Percentiles rank a stretch among this genome's conserved stretches.
These are phyloP conservation scores for Leptomonas seymouri DNA, from an alignment of 208 protist species.

Conservation along the genomic window DNA sequence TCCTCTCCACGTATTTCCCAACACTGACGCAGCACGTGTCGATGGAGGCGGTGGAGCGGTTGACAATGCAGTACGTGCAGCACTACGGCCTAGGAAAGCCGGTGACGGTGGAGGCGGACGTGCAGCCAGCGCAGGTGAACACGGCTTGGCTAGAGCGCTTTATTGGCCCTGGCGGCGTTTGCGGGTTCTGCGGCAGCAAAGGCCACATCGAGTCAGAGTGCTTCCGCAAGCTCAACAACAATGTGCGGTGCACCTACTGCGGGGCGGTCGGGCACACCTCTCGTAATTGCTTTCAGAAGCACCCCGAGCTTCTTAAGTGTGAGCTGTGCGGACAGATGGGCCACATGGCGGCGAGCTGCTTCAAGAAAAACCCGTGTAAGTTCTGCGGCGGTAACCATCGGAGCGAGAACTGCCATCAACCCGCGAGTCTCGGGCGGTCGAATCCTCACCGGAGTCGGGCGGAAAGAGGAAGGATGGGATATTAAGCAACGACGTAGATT, in stretches of 20 bases:
- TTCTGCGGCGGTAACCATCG: constrained; percentile 87
- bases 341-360: constrained; percentile 76
- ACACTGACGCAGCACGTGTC: constrained; percentile 22
- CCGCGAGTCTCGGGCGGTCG: background rate
- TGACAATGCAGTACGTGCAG: constrained; percentile 78
- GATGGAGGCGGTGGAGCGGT: constrained; percentile 53
- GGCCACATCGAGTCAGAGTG: constrained; percentile 89
- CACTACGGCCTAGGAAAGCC: constrained; percentile 69
- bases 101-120: constrained; percentile 73
- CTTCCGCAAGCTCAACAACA: constrained; percentile 71
- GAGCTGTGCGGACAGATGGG: constrained; percentile 83
- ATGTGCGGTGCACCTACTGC: constrained; percentile 57
- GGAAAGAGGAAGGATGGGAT: background rate
- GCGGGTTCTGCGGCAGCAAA: constrained; percentile 71
- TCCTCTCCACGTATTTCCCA: constrained; percentile 49
- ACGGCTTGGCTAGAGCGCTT: constrained; percentile 70
- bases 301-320: constrained; percentile 88
- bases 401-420: constrained; percentile 82
- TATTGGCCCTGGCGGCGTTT: constrained; percentile 80
- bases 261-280: constrained; percentile 78
- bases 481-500: background rate
- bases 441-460: background rate
- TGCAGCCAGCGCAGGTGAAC: constrained; percentile 75
- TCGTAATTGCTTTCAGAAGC: constrained; percentile 73
- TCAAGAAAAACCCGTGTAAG: constrained; percentile 85